Evolutionary conservation across 2,329 filamentous ascomycete genomes (phyloP).

Genomic region (Herpotrichia juniperi): DNA sequence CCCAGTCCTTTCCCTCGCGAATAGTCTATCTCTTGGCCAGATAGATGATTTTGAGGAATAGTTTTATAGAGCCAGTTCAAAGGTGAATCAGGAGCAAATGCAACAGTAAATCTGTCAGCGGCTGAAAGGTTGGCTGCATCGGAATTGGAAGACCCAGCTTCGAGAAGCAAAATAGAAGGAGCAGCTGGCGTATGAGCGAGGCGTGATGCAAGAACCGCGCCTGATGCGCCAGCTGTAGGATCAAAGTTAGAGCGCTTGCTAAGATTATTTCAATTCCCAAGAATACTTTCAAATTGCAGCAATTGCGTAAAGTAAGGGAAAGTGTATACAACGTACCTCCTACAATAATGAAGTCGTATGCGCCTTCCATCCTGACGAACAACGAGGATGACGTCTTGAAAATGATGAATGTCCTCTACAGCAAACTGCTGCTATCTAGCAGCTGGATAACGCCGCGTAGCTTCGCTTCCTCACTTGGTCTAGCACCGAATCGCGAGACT

Average conservation of each 20-base stretch:
- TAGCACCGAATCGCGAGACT: background rate
- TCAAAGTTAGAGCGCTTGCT: background rate
- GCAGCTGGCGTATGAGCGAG: constrained; percentile 54
- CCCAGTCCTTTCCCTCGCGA: constrained; percentile 55
- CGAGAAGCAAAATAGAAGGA: constrained; percentile 62
- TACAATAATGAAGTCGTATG: constrained; percentile 40
- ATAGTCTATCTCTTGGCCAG: constrained; percentile 47
- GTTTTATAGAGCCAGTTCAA: constrained; percentile 58
- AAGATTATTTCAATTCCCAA: background rate
- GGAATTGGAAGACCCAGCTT: constrained; percentile 61
- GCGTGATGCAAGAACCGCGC: constrained; percentile 57
- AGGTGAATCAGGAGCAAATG: constrained; percentile 48
- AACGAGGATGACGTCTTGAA: no score
- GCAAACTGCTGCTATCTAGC: background rate
- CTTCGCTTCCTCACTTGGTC: no score
- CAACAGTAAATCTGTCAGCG: constrained; percentile 58
- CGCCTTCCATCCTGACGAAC: constrained; percentile 3
- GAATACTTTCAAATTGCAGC: background rate
- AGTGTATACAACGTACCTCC: constrained; percentile 27
- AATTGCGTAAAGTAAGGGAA: background rate
- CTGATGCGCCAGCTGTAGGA: constrained; percentile 59
- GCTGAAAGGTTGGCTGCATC: constrained; percentile 55
- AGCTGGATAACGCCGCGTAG: background rate
- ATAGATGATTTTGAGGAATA: constrained; percentile 43
- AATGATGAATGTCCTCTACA: no score